A percentile compares a stretch with the other conserved stretches of the same genome.
These are phyloP conservation scores for Globisporangium spinosum DNA, from an alignment of 352 stramenopile species.

Conservation along the genomic window DNA sequence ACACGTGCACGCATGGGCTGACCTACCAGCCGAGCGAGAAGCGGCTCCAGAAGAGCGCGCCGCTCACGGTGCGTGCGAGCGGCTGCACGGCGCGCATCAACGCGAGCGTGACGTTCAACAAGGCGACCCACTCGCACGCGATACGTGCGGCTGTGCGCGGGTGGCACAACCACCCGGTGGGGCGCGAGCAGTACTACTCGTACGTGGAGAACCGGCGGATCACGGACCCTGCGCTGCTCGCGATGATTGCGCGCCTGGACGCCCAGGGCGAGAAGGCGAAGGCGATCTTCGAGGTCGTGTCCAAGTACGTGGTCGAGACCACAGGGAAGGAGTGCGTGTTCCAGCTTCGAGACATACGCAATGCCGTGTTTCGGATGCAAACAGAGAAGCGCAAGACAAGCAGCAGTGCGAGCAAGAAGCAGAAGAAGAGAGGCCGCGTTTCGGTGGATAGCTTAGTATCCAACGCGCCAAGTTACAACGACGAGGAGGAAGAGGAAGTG, in stretches of 20 bases:
- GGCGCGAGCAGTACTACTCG: background rate
- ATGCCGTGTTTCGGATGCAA: background rate
- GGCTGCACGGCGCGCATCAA: constrained; percentile 11
- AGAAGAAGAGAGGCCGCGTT: background rate
- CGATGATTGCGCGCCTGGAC: background rate
- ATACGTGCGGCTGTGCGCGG: background rate
- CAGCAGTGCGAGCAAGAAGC: no score
- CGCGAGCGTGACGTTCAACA: background rate
- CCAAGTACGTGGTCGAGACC: background rate
- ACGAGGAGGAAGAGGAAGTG: background rate
- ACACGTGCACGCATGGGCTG: constrained; percentile 8
- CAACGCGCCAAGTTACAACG: background rate
- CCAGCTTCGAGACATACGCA: background rate
- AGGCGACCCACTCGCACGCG: background rate
- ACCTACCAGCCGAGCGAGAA: background rate
- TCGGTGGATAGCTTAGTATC: background rate
- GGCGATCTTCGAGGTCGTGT: background rate
- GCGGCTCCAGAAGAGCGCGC: background rate
- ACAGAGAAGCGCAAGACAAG: background rate
- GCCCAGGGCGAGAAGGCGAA: background rate
- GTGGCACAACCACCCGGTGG: constrained; percentile 2
- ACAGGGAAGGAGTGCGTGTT: constrained; percentile 1
- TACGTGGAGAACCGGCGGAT: constrained; percentile 9
- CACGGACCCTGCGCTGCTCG: constrained; percentile 3
- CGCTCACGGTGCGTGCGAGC: background rate